Evolutionary conservation across 2,329 filamentous ascomycete species (phyloP), one percentile per base, ranked within the genome.

Genomic region (Sphaerulina vaccinii): DNA sequence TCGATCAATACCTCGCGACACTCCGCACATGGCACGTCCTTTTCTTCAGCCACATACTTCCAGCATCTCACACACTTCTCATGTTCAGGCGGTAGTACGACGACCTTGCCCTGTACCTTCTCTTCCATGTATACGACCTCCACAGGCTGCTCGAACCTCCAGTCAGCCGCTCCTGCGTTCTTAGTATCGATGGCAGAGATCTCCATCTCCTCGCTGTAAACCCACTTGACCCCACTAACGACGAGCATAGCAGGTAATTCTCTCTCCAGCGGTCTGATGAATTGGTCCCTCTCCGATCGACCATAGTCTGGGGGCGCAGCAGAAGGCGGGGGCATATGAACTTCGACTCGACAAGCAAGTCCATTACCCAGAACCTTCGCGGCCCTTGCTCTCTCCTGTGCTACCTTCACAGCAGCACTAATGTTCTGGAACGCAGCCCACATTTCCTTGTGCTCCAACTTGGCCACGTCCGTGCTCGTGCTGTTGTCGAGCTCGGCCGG

Each of bases 11-110:
- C 81, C 10, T 82, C 79, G 23, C 85, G 82, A 68, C 92, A 97
- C 65, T 90, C 77, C 42, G 70, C 71, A 70, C 92, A 97, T 15
- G 95, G 72, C 60, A 85, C 78, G 41, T 72, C 71, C 10, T 79
- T 74, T 42, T 72, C 71, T n/a, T 79, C 75, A n/a, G 87, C 84
- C 19, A 87, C 78, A 69, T 89, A 95, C 56, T 87, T 82, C 93
- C 93, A 99, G 72, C 93, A 99, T 44, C 93, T 79, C 1, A 82
- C 78, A 68, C 93, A 99, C 70, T 97, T 99, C 40, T 77, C 72
- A 10, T 73, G 70, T 11, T 68, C 68, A 0, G 84, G 78, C 8
- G 78, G 71, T 41, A 69, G 54, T 0, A 72, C 65, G 5, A 57
- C 54, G 3, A 62, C 33, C 62, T 58, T 18, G 63, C 68, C 48